Conservation (phyloP, 352 stramenopile species). For the Peronospora belbahrii region DNA sequence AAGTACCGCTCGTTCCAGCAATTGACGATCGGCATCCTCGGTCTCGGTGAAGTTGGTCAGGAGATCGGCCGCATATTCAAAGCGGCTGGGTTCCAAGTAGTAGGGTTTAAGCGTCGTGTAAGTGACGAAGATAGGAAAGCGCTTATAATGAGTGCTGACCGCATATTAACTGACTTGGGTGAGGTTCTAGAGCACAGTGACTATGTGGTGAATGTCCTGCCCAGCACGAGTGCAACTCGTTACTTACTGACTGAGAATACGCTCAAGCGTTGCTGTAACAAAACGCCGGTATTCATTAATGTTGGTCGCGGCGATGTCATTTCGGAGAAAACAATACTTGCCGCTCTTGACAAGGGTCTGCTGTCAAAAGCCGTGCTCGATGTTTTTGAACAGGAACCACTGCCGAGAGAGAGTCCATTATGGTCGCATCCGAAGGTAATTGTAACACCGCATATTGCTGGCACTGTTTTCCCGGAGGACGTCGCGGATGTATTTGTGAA, state of each 20-base stretch:
- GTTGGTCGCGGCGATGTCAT: slow-evolving; percentile 82
- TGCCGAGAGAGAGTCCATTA: slow-evolving; percentile 41
- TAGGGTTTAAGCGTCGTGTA: slow-evolving; percentile 60
- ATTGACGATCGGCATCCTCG: slow-evolving; percentile 50
- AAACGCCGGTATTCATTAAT: slow-evolving; percentile 80
- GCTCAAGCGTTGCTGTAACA: slow-evolving; percentile 34
- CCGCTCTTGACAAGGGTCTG: slow-evolving; percentile 51
- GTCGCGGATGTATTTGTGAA: slow-evolving; percentile 69
- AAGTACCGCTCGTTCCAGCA: slow-evolving; percentile 33
- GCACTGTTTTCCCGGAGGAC: slow-evolving; percentile 60
- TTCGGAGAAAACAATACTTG: slow-evolving; percentile 45
- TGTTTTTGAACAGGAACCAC: slow-evolving; percentile 43
- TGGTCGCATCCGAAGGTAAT: slow-evolving; percentile 60
- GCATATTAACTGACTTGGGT: slow-evolving; percentile 35
- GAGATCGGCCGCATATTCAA: slow-evolving; percentile 47
- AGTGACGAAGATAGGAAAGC: slow-evolving; percentile 12
- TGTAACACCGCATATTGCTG: slow-evolving; percentile 78
- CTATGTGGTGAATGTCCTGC: slow-evolving; percentile 78
- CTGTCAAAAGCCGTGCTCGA: slow-evolving; percentile 56
- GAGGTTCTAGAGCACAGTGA: slow-evolving; percentile 49
- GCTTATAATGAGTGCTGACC: slow-evolving; percentile 24
- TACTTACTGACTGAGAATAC: slow-evolving; percentile 49
- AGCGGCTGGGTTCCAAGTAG: slow-evolving; percentile 44
- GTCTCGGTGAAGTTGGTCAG: slow-evolving; percentile 53
- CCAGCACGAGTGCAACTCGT: slow-evolving; percentile 67